A percentile compares a stretch with the other conserved stretches of the same genome.
Evolutionary conservation across 176 grass and related monocot species (phyloP).

Genomic region (Oryza coarctata): DNA sequence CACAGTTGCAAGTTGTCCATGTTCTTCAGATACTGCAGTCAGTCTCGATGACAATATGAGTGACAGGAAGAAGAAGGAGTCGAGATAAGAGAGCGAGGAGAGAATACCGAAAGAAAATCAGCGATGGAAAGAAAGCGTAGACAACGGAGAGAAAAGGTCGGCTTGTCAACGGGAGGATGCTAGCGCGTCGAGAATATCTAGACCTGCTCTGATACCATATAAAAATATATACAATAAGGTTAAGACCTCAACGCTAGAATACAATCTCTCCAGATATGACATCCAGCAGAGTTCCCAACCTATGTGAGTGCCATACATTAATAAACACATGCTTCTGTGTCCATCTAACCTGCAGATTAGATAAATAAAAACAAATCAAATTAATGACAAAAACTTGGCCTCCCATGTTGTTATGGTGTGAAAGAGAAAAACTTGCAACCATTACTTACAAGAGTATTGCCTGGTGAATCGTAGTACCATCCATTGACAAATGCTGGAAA

Average conservation of each 20-base stretch:
- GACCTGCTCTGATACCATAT: no score
- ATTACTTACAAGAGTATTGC: constrained; percentile 56
- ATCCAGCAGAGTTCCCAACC: constrained; percentile 58
- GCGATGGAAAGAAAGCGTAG: no score
- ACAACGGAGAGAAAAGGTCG: no score
- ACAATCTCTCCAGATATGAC: constrained; percentile 76
- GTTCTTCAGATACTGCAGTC: constrained; percentile 26
- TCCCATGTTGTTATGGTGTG: neutral
- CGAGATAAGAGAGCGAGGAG: no score
- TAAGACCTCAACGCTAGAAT: constrained; percentile 69
- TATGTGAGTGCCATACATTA: constrained; percentile 67
- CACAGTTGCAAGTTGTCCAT: constrained; percentile 26
- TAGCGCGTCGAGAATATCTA: no score
- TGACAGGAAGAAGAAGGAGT: no score
- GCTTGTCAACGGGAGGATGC: no score
- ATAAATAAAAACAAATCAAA: neutral
- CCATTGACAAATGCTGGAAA: constrained; percentile 63
- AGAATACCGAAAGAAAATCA: no score
- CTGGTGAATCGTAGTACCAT: constrained; percentile 60
- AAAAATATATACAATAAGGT: no score
- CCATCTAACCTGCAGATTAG: constrained; percentile 55
- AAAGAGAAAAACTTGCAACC: neutral
- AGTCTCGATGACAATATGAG: no score
- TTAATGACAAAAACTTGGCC: neutral
- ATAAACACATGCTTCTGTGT: constrained; percentile 68